Conservation (phyloP, 352 stramenopile genomes). For the Phytophthora meadii region DNA sequence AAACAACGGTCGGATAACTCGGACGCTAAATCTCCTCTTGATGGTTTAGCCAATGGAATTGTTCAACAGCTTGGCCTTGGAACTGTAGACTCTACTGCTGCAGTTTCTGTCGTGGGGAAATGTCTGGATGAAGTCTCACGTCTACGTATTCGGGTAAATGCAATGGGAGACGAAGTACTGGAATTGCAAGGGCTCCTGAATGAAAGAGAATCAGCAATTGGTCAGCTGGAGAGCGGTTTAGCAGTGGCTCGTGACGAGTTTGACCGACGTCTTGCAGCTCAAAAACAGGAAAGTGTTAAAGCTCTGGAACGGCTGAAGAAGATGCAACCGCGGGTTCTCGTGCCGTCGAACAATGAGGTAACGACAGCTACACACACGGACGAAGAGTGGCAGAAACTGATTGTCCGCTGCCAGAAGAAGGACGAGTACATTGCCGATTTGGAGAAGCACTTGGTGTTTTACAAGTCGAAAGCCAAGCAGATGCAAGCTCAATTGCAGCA, state of each 20-base stretch:
- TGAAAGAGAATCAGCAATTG: constrained; percentile 55
- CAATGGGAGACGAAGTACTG: constrained; percentile 46
- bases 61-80: constrained; percentile 36
- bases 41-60: constrained; percentile 42
- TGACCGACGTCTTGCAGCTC: constrained; percentile 62
- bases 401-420: constrained; percentile 77
- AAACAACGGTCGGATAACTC: constrained; percentile 43
- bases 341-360: constrained; percentile 6
- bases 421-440: constrained; percentile 85
- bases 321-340: constrained; percentile 44
- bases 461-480: constrained; percentile 89
- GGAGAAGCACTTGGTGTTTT: constrained; percentile 88
- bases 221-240: constrained; percentile 71
- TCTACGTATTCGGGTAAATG: constrained; percentile 53
- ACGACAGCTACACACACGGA: constrained; percentile 26
- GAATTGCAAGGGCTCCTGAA: constrained; percentile 47
- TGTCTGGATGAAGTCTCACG: constrained; percentile 62
- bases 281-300: constrained; percentile 54
- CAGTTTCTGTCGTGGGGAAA: constrained; percentile 47
- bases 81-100: constrained; percentile 4
- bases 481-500: constrained; percentile 86
- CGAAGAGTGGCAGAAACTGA: constrained; percentile 75
- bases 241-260: constrained; percentile 73
- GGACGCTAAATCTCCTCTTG: constrained; percentile 56
- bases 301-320: constrained; percentile 45